A percentile compares a stretch with the other conserved stretches of the same genome.
These are phyloP conservation scores for Salvia splendens DNA, from an alignment of 257 asterid genomes.

Conservation along the genomic window DNA sequence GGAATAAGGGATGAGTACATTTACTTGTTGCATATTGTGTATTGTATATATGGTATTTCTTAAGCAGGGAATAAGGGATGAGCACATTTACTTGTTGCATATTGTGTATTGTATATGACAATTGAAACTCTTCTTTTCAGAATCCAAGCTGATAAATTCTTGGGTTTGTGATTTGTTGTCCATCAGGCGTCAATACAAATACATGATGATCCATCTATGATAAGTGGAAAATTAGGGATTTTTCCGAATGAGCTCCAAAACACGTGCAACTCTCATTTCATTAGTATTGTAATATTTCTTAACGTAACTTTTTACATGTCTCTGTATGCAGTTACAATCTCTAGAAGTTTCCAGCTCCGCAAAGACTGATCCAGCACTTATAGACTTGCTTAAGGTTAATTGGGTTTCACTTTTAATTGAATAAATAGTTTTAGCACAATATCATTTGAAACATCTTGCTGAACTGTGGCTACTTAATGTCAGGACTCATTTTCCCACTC, in stretches of 20 bases:
- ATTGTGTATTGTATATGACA: conserved; percentile 13
- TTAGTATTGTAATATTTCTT: conserved; percentile 16
- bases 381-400: conserved; percentile 81
- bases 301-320: conserved; percentile 28
- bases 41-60: no score
- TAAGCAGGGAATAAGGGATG: neutral
- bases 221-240: neutral
- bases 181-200: conserved; percentile 16
- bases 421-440: conserved; percentile 13
- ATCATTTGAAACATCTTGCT: conserved; percentile 22
- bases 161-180: neutral
- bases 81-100: conserved; percentile 18
- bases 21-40: no score
- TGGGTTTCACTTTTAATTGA: conserved; percentile 16
- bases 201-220: neutral
- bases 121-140: conserved; percentile 10
- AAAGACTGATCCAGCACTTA: conserved; percentile 59
- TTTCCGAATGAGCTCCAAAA: conserved; percentile 17
- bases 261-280: conserved; percentile 18
- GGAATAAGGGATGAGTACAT: no score
- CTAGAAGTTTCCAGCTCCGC: conserved; percentile 53
- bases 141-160: neutral
- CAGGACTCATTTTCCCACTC: conserved; percentile 75
- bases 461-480: conserved; percentile 34
- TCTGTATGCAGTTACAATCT: conserved; percentile 65